Conservation (phyloP, 768 basidiomycete species). For the Phylloporus sp. region DNA sequence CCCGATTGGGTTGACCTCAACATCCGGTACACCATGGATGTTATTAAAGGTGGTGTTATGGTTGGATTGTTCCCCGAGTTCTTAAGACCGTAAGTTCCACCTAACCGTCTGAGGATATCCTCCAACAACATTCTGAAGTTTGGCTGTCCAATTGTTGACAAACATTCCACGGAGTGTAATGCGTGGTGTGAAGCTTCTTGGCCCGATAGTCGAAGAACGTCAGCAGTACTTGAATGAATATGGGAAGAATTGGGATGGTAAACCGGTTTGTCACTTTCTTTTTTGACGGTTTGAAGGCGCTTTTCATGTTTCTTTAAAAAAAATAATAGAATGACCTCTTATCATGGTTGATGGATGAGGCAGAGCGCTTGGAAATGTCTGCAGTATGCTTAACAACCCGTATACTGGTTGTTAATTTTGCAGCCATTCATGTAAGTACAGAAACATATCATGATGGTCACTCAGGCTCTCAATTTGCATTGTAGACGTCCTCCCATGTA, state of each 20-base stretch:
- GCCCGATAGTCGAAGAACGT: constrained; percentile 32
- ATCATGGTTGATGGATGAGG: constrained; percentile 32
- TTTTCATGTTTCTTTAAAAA: neutral
- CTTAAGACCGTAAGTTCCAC: constrained; percentile 27
- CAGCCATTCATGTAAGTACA: constrained; percentile 21
- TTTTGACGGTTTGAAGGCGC: neutral
- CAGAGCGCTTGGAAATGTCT: constrained; percentile 14
- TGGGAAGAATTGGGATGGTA: constrained; percentile 27
- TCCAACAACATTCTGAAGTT: constrained; percentile 2
- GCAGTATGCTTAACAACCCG: constrained; percentile 19
- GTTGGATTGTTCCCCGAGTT: constrained; percentile 31
- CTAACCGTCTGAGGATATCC: neutral
- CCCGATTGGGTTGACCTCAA: constrained; percentile 32
- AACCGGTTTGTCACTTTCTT: constrained; percentile 6
- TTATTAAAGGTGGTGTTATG: constrained; percentile 15
- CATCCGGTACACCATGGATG: constrained; percentile 28
- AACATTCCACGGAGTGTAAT: neutral
- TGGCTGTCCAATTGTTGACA: constrained; percentile 12
- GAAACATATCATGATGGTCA: neutral
- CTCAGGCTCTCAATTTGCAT: neutral
- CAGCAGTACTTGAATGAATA: constrained; percentile 15
- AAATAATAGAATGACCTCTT: constrained; percentile 35
- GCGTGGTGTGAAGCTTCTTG: constrained; percentile 15
- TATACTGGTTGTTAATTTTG: constrained; percentile 14
- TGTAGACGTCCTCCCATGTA: constrained; percentile 21